phyloP scores from a whole-genome alignment of 768 basidiomycete genomes.

The Rhizopogon salebrosus region DNA sequence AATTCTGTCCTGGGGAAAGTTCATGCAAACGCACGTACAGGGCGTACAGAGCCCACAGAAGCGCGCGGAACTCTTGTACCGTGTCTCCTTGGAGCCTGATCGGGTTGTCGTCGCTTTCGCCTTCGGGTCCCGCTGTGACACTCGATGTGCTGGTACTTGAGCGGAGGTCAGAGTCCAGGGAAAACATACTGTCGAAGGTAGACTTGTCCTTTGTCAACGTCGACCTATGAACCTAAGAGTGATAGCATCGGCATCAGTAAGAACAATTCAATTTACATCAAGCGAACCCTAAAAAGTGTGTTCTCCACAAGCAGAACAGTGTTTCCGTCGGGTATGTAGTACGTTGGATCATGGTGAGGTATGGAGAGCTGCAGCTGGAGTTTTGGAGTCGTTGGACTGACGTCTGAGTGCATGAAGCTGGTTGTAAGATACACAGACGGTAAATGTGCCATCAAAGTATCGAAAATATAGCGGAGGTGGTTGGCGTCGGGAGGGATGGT shows the following conservation, averaged over 20 bases:
- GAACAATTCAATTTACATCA: background rate
- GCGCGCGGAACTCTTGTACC: conserved; percentile 44
- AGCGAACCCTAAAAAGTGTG: conserved; percentile 44
- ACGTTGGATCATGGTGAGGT: conserved; percentile 33
- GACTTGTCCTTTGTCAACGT: conserved; percentile 40
- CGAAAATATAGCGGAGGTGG: background rate
- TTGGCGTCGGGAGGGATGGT: background rate
- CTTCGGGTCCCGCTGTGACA: conserved; percentile 35
- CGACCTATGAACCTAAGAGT: conserved; percentile 34
- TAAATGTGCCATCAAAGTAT: conserved; percentile 23
- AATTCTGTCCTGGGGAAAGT: background rate
- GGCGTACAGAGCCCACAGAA: conserved; percentile 50
- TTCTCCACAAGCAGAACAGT: conserved; percentile 40
- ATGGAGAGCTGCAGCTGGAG: conserved; percentile 28
- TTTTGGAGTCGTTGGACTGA: conserved; percentile 28
- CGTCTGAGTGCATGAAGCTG: conserved; percentile 28
- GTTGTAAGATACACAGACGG: conserved; percentile 25
- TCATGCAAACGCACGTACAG: conserved; percentile 33
- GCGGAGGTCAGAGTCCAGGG: conserved; percentile 32
- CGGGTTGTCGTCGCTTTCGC: conserved; percentile 45
- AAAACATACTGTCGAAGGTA: conserved; percentile 44
- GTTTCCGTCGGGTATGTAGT: conserved; percentile 36
- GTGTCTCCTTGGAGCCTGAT: conserved; percentile 43
- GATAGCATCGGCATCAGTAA: conserved; percentile 16
- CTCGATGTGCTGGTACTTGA: conserved; percentile 16